phyloP scores from a whole-genome alignment of 2,329 filamentous ascomycete species.

The Aspergillus jensenii region DNA sequence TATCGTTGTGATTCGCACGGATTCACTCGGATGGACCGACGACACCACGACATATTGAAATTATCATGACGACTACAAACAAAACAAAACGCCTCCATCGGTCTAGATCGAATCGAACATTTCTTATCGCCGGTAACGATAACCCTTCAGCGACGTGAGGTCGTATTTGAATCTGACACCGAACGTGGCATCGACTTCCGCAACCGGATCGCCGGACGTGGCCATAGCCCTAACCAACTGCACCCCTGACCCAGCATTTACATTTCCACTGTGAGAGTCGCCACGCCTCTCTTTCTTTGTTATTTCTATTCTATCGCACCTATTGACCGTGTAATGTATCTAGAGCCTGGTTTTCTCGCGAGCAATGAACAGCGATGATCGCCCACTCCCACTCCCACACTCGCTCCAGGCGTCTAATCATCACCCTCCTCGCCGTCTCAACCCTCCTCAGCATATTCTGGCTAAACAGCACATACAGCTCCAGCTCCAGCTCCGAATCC shows the following conservation, averaged over 20 bases:
- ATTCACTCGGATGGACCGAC: too few relatives aligned
- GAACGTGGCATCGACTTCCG: neutral
- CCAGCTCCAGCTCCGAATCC: neutral
- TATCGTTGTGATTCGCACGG: too few relatives aligned
- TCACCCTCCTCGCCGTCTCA: neutral
- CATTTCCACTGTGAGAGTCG: too few relatives aligned
- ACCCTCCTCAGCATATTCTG: neutral
- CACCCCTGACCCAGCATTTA: neutral
- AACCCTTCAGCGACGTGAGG: too few relatives aligned
- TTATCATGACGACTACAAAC: too few relatives aligned
- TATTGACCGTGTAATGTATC: neutral
- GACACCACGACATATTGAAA: too few relatives aligned
- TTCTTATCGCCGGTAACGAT: too few relatives aligned
- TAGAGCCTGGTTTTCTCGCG: neutral
- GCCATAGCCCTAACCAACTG: neutral
- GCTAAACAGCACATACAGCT: neutral
- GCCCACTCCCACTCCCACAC: neutral
- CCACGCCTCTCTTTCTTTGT: neutral
- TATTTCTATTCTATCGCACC: neutral
- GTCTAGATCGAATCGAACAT: too few relatives aligned
- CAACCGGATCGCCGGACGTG: neutral
- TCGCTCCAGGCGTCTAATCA: neutral
- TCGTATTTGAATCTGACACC: too few relatives aligned
- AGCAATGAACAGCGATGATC: neutral
- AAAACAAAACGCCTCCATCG: too few relatives aligned